Conservation (phyloP, 2,329 filamentous ascomycete genomes). For the Huntiella abstrusa region DNA sequence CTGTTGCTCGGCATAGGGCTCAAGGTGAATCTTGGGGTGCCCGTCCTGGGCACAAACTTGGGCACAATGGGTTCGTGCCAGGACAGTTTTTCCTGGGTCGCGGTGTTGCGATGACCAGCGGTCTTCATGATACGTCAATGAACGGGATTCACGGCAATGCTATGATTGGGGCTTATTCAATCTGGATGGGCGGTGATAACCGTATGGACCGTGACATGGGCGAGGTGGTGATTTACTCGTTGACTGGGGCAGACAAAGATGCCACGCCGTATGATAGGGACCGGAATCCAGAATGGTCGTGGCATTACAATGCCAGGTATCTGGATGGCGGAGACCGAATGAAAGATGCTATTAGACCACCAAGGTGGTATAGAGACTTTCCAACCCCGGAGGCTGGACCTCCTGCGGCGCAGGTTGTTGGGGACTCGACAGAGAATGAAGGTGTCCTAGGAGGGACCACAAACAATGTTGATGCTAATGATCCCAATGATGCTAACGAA, state of each 20-base stretch:
- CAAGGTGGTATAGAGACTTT: neutral
- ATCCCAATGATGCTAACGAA: no score
- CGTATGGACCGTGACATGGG: slow-evolving; percentile 8
- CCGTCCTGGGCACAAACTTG: slow-evolving; percentile 3
- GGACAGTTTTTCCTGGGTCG: slow-evolving; percentile 8
- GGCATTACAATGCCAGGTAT: slow-evolving; percentile 1
- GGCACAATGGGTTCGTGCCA: slow-evolving; percentile 8
- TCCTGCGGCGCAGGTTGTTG: no score
- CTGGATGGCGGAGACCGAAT: slow-evolving; percentile 2
- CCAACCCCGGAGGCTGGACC: no score
- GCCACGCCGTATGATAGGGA: neutral
- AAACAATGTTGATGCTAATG: no score
- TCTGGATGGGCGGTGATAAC: slow-evolving; percentile 10
- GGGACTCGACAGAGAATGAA: no score
- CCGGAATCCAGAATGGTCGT: neutral
- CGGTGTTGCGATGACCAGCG: slow-evolving; percentile 2
- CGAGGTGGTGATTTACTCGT: slow-evolving; percentile 8
- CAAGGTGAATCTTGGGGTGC: slow-evolving; percentile 4
- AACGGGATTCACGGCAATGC: slow-evolving; percentile 5
- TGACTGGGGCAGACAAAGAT: slow-evolving; percentile 5
- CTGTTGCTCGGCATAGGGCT: neutral
- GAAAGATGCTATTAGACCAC: slow-evolving; percentile 2
- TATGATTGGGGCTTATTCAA: slow-evolving; percentile 6
- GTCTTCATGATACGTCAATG: slow-evolving; percentile 6
- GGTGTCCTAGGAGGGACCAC: no score